A percentile compares a stretch with the other conserved stretches of the same genome.
Evolutionary conservation across 2,329 filamentous ascomycete species (phyloP).

Genomic region (Thermothelomyces thermophilus): DNA sequence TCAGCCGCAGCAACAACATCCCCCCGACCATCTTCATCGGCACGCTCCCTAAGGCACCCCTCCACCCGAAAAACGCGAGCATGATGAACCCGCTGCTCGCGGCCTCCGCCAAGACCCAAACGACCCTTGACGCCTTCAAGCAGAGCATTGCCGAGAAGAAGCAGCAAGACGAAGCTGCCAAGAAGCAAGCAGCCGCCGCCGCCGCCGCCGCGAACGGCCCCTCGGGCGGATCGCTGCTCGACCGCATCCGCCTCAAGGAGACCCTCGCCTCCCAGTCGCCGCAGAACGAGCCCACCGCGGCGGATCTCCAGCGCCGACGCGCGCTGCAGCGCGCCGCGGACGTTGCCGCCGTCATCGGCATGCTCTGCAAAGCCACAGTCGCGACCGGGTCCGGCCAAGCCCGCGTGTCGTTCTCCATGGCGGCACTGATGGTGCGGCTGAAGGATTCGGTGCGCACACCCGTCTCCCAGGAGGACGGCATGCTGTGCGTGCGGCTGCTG

Average conservation of each 20-base stretch:
- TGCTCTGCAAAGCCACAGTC: slow-evolving; percentile 52
- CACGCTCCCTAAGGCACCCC: slow-evolving; percentile 48
- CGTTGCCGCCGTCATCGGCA: slow-evolving; percentile 59
- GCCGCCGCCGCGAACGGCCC: no score
- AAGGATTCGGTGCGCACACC: slow-evolving; percentile 58
- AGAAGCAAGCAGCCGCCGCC: background rate
- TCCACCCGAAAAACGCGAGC: slow-evolving; percentile 43
- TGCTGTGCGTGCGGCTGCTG: slow-evolving; percentile 44
- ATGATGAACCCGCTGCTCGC: background rate
- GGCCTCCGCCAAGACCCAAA: slow-evolving; percentile 37
- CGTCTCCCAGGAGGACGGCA: slow-evolving; percentile 47
- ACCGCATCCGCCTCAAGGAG: slow-evolving; percentile 69
- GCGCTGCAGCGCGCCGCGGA: slow-evolving; percentile 64
- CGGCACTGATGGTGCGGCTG: slow-evolving; percentile 56
- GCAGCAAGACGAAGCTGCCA: slow-evolving; percentile 33
- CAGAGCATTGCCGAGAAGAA: slow-evolving; percentile 46
- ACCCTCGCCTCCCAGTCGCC: slow-evolving; percentile 39
- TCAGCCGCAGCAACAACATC: slow-evolving; percentile 24
- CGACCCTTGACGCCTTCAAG: slow-evolving; percentile 63
- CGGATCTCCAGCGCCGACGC: slow-evolving; percentile 53
- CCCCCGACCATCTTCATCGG: slow-evolving; percentile 45
- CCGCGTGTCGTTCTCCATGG: slow-evolving; percentile 59
- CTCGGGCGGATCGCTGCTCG: slow-evolving; percentile 51
- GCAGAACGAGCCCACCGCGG: slow-evolving; percentile 41
- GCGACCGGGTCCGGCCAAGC: slow-evolving; percentile 39